These are phyloP conservation scores for Alloteropsis angusta DNA, from an alignment of 202 grass and related monocot genomes.

Conservation along the genomic window DNA sequence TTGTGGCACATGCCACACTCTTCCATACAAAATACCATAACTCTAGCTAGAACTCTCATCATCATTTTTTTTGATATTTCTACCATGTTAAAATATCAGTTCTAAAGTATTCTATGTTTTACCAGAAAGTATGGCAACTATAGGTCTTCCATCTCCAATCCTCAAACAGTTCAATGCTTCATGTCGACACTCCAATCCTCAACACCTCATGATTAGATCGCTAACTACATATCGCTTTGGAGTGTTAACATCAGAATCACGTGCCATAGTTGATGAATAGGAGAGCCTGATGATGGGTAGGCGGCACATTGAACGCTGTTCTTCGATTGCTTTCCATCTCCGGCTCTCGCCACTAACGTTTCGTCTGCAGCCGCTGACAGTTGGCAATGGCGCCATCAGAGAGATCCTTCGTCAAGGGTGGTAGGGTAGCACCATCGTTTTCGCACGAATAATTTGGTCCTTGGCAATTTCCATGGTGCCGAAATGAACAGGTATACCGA, in stretches of 20 bases:
- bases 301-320: constrained; percentile 7
- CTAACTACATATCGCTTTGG: neutral
- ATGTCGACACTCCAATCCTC: too few relatives aligned
- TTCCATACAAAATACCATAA: too few relatives aligned
- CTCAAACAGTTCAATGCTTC: too few relatives aligned
- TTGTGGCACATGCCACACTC: too few relatives aligned
- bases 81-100: too few relatives aligned
- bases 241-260: neutral
- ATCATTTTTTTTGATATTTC: too few relatives aligned
- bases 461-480: neutral
- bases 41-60: too few relatives aligned
- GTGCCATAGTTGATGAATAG: neutral
- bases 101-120: too few relatives aligned
- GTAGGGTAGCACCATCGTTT: neutral
- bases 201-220: too few relatives aligned
- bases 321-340: constrained; percentile 19
- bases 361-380: neutral
- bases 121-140: too few relatives aligned
- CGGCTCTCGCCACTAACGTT: neutral
- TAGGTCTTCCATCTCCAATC: too few relatives aligned
- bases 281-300: neutral
- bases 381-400: constrained; percentile 3
- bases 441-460: neutral
- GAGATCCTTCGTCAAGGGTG: constrained; percentile 9
- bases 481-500: neutral